A percentile compares a stretch with the other conserved stretches of the same genome.
phyloP scores from a whole-genome alignment of 371 early-diverging fungal genomes.

The Mucor velutinosus region DNA sequence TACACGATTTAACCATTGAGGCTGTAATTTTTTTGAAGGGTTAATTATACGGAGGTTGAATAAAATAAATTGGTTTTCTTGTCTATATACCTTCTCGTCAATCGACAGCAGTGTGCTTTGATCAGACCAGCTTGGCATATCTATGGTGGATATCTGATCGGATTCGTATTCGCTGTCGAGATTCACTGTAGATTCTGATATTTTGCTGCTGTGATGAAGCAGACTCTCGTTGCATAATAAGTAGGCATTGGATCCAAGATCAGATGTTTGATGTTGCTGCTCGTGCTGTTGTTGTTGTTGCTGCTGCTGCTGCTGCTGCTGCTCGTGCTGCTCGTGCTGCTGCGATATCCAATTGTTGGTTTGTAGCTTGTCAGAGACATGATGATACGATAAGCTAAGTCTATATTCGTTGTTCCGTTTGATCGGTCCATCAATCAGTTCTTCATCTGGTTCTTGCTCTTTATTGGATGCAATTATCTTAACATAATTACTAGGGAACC shows the following conservation, averaged over 20 bases:
- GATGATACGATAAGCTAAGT: conserved; percentile 17
- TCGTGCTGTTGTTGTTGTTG: no score
- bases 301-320: no score
- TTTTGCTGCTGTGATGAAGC: background rate
- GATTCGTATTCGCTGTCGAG: conserved; percentile 13
- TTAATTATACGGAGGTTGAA: background rate
- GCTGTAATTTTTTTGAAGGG: conserved; percentile 10
- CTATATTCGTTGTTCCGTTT: conserved; percentile 17
- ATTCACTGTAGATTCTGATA: background rate
- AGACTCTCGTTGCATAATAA: conserved; percentile 45
- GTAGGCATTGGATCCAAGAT: conserved; percentile 52
- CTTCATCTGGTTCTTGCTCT: conserved; percentile 15
- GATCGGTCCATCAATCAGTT: background rate
- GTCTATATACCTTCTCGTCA: conserved; percentile 8
- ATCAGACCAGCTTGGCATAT: conserved; percentile 17
- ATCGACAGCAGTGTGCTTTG: conserved; percentile 13
- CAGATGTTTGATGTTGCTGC: conserved; percentile 20
- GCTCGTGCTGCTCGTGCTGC: conserved; percentile 14
- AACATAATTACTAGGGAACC: conserved; percentile 89
- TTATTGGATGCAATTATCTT: conserved; percentile 37
- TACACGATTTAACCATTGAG: conserved; percentile 58
- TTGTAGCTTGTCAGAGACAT: background rate
- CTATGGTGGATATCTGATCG: conserved; percentile 3
- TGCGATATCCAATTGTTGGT: conserved; percentile 35
- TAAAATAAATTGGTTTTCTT: background rate